Evolutionary conservation across 371 early-diverging fungal genomes (phyloP), one percentile per base, ranked within the genome.

Genomic region (Zancudomyces culisetae): DNA sequence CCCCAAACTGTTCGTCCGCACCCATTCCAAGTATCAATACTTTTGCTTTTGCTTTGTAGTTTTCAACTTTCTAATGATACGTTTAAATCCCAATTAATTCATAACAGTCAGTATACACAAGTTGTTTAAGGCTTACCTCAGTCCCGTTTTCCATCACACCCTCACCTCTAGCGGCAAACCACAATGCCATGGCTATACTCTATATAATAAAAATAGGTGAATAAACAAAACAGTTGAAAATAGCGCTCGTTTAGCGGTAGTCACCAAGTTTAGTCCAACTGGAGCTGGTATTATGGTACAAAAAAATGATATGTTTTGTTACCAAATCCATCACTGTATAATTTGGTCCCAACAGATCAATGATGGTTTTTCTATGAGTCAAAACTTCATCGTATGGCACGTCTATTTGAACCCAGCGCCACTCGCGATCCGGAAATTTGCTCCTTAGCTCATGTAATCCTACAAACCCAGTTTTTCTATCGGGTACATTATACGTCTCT

Each of bases 131-230:
- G 21, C 52, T 42, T 43, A 35, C 15, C 35, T 35, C 35, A 10
- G 6, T 27, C 13, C 50, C 13, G 42, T 2, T 21, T 20, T 10
- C 13, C 27, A 21, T 12, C 2, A 8, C 2, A 27, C 40, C 1
- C 42, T 40, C 18, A 20, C 4, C 48, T 3, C 41, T 1, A 1
- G 51, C 52, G 0, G 91, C 92, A 75, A 93, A 95, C 94, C 93
- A 95, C 52, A 95, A 79, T 0, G 96, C 94, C 75, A 90, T 79
- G 0, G 87, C 93, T 53, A 95, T 93, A 56, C 92, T 91, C 83
- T 45, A 45, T 10, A 28, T 6, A 24, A 45, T 28, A 41, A 41
- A 41, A 41, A n/a, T 41, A 41, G 18, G n/a, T 41, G n/a, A 18
- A 81, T 57, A 22, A 50, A 55, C n/a, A 39, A 12, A n/a, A 8